These are phyloP conservation scores for Lichtheimia ornata DNA, from an alignment of 371 early-diverging fungal genomes.

Conservation along the genomic window DNA sequence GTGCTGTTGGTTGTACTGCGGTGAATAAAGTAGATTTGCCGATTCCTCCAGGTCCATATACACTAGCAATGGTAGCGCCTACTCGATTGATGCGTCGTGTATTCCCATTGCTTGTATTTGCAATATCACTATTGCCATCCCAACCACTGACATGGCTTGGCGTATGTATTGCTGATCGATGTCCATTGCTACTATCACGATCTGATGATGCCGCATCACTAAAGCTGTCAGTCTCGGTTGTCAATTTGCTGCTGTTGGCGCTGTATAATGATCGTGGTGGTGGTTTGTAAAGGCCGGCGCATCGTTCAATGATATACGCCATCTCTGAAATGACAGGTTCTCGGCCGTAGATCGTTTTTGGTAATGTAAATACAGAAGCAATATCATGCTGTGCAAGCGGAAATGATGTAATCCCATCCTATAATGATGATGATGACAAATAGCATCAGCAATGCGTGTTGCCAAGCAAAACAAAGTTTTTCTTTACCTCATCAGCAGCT, in stretches of 20 bases:
- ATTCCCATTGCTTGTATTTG: slow-evolving; percentile 13
- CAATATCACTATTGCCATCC: slow-evolving; percentile 32
- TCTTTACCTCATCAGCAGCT: slow-evolving; percentile 26
- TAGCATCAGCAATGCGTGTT: not conserved
- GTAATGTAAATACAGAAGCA: slow-evolving; percentile 47
- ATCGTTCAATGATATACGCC: slow-evolving; percentile 36
- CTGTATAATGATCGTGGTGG: not conserved
- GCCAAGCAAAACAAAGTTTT: not conserved
- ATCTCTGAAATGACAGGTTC: slow-evolving; percentile 37
- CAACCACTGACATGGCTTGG: slow-evolving; percentile 36
- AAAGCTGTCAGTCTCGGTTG: slow-evolving; percentile 14
- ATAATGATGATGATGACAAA: not conserved
- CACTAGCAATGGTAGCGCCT: slow-evolving; percentile 26
- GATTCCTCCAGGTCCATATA: slow-evolving; percentile 46
- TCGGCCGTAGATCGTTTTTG: slow-evolving; percentile 45
- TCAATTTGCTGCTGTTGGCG: slow-evolving; percentile 12
- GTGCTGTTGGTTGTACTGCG: slow-evolving; percentile 36
- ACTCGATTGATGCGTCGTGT: not conserved
- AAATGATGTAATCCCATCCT: slow-evolving; percentile 20
- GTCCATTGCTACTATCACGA: slow-evolving; percentile 3
- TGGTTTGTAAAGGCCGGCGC: slow-evolving; percentile 31
- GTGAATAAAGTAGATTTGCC: slow-evolving; percentile 47
- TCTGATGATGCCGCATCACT: slow-evolving; percentile 19
- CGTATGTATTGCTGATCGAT: slow-evolving; percentile 25
- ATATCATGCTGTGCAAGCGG: slow-evolving; percentile 44